Conservation (phyloP, 805 yeast genomes). For the Brettanomyces naardenensis region DNA sequence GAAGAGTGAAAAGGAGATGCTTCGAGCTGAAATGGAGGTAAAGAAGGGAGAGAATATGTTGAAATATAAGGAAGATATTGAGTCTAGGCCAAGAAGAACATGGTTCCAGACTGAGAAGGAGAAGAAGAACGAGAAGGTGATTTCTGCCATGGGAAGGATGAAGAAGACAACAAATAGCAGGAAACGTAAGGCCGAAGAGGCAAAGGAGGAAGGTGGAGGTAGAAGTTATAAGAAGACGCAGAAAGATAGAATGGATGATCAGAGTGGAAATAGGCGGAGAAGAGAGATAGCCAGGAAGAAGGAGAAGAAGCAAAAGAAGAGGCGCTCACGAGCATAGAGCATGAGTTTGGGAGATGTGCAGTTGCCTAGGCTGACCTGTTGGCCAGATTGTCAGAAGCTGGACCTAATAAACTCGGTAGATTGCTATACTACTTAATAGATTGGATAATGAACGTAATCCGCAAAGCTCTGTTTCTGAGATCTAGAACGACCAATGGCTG, state of each 20-base stretch:
- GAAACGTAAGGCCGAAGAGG: constrained; percentile 63
- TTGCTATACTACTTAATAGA: no score
- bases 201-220: constrained; percentile 39
- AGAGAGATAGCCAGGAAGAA: constrained; percentile 25
- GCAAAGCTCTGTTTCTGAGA: no score
- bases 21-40: constrained; percentile 86
- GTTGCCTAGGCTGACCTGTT: no score
- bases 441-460: no score
- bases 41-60: constrained; percentile 79
- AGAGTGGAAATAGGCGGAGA: constrained; percentile 33
- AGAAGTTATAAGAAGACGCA: constrained; percentile 78
- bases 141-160: constrained; percentile 27
- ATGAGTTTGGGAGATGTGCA: no score
- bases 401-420: no score
- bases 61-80: constrained; percentile 73
- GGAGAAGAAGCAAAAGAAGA: constrained; percentile 13
- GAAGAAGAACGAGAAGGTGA: constrained; percentile 35
- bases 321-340: no score
- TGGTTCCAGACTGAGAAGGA: constrained; percentile 78
- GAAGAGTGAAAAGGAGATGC: constrained; percentile 76
- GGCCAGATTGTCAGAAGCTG: no score
- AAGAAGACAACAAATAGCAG: constrained; percentile 56
- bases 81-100: constrained; percentile 87
- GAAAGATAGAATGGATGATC: constrained; percentile 52
- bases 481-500: no score